Evolutionary conservation across 2,329 filamentous ascomycete genomes (phyloP).

Genomic region (Aureobasidium sp.): DNA sequence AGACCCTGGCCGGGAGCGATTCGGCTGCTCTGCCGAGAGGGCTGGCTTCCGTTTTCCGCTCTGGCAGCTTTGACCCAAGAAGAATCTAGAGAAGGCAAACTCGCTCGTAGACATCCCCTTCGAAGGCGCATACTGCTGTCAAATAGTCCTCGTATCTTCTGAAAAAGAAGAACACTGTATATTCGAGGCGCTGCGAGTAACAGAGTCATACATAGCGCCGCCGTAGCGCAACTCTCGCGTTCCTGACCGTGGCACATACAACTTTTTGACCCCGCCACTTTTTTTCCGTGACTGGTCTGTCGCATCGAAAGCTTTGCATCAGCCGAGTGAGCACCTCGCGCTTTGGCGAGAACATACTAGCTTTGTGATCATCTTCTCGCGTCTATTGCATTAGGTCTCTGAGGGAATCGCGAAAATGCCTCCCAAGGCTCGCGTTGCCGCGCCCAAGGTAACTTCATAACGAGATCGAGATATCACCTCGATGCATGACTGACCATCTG

Average conservation of each 20-base stretch:
- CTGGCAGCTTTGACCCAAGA: constrained; percentile 2
- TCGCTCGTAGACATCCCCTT: not conserved
- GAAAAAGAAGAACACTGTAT: not conserved
- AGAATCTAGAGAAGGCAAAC: not conserved
- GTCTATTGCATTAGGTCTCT: not conserved
- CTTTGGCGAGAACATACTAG: constrained; percentile 1
- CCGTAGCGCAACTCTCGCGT: not conserved
- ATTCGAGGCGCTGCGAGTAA: not conserved
- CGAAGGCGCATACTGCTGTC: not conserved
- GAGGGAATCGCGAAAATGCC: not conserved
- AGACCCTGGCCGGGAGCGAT: not conserved
- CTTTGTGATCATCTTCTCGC: not conserved
- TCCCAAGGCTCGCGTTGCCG: constrained; percentile 9
- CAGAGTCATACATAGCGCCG: not conserved
- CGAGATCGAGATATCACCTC: not conserved
- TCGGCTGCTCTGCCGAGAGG: constrained; percentile 4
- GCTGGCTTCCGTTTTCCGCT: constrained; percentile 8
- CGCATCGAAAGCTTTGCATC: constrained; percentile 7
- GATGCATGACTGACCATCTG: not conserved
- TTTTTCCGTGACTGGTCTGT: constrained; percentile 11
- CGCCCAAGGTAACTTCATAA: constrained; percentile 1
- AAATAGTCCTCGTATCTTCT: constrained; percentile 2
- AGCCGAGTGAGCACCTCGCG: not conserved
- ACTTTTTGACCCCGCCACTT: constrained; percentile 11
- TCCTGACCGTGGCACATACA: constrained; percentile 4